Percentiles rank a stretch among this genome's conserved stretches.
phyloP scores from a whole-genome alignment of 192 early-diverging fungal genomes.

The Rhizophagus prolifer region DNA sequence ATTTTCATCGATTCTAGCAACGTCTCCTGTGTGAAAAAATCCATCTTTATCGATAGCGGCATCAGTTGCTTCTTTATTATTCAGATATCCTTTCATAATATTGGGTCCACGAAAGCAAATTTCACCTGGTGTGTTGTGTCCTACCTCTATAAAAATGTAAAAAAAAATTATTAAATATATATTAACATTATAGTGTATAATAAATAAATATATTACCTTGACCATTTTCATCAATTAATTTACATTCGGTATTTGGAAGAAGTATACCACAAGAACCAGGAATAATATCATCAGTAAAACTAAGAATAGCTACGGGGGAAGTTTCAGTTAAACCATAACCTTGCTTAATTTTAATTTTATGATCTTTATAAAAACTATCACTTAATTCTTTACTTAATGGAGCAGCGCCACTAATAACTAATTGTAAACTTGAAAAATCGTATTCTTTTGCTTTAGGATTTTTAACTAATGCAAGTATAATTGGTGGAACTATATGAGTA shows the following conservation, averaged over 20 bases:
- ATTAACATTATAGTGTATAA: too few species aligned
- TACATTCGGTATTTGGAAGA: conserved; percentile 70
- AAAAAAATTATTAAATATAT: not conserved
- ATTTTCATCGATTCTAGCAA: conserved; percentile 64
- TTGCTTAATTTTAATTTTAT: conserved; percentile 46
- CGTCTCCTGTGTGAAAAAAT: conserved; percentile 83
- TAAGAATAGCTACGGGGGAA: conserved; percentile 53
- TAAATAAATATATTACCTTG: conserved; percentile 31
- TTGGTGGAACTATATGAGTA: conserved; percentile 62
- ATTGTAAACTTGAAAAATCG: conserved; percentile 53
- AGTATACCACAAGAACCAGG: conserved; percentile 68
- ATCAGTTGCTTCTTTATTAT: conserved; percentile 72
- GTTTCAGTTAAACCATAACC: conserved; percentile 69
- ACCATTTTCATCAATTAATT: conserved; percentile 72
- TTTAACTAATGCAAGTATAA: conserved; percentile 65
- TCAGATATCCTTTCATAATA: conserved; percentile 83
- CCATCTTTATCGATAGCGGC: conserved; percentile 73
- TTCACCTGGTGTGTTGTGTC: conserved; percentile 65
- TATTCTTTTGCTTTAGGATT: conserved; percentile 60
- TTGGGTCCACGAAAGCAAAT: conserved; percentile 85
- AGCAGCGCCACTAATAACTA: conserved; percentile 67
- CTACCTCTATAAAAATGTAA: conserved; percentile 46
- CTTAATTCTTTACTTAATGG: conserved; percentile 48
- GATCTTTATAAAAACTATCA: conserved; percentile 40
- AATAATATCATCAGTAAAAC: conserved; percentile 32